Percentiles rank a stretch among this genome's conserved stretches.
phyloP scores from a whole-genome alignment of 305 asterid species.

The Solanum aculeatissimum region DNA sequence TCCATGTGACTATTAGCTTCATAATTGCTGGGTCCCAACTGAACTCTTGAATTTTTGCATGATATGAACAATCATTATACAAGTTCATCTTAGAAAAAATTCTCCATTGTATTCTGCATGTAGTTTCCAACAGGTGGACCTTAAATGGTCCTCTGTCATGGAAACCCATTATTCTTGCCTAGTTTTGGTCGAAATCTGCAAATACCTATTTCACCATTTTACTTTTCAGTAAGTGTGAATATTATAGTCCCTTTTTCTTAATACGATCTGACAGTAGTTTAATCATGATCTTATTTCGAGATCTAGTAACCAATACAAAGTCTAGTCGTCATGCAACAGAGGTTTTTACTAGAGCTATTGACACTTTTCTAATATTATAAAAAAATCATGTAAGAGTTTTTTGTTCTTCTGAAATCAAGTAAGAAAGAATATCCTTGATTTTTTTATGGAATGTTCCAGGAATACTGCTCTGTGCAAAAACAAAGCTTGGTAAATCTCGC shows the following conservation, averaged over 20 bases:
- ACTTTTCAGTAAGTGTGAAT: neutral
- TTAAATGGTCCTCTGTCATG: neutral
- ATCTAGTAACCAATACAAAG: neutral
- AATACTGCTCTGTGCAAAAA: constrained; percentile 88
- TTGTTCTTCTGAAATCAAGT: neutral
- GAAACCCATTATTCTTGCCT: neutral
- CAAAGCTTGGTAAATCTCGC: constrained; percentile 66
- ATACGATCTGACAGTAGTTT: neutral
- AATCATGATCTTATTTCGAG: neutral
- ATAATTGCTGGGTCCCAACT: neutral
- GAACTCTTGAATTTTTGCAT: neutral
- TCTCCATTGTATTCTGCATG: neutral
- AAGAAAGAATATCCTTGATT: neutral
- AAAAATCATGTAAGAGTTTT: neutral
- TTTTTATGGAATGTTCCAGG: constrained; percentile 34
- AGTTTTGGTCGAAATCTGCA: neutral
- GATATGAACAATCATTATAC: neutral
- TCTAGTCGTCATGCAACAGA: neutral
- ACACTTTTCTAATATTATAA: neutral
- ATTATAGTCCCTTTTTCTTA: neutral
- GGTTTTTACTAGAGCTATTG: neutral
- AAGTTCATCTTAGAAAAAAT: neutral
- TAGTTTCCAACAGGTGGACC: neutral
- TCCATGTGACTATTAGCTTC: neutral
- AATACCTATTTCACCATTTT: neutral